Evolutionary conservation across 1,284 basidiomycete genomes (phyloP).

Genomic region (Malassezia sp.): DNA sequence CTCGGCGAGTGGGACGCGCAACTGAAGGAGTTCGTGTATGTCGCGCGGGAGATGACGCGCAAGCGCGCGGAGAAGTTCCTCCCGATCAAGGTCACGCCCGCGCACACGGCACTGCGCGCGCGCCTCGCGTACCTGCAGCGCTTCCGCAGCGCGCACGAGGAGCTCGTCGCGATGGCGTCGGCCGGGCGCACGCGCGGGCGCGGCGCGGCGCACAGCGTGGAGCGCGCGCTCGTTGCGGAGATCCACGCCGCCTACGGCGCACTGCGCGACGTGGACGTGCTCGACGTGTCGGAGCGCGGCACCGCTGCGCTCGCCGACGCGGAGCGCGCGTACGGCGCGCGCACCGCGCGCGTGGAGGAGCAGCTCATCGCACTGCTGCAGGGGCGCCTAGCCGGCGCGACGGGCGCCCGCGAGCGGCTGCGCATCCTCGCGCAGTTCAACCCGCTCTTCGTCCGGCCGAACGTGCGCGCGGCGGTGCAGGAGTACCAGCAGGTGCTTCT

Average conservation of each 20-base stretch:
- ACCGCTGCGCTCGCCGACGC: conserved; percentile 97
- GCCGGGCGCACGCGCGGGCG: conserved; percentile 83
- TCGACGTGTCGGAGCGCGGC: conserved; percentile 73
- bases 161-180: conserved; percentile 90
- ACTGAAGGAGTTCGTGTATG: conserved; percentile 95
- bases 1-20: conserved; percentile 93
- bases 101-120: conserved; percentile 82
- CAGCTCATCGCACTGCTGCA: conserved; percentile 89
- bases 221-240: conserved; percentile 59
- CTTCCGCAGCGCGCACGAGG: conserved; percentile 90
- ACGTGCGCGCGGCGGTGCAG: conserved; percentile 74
- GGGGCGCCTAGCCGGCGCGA: conserved; percentile 83
- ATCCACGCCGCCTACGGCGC: conserved; percentile 81
- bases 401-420: conserved; percentile 98
- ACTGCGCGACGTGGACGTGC: conserved; percentile 86
- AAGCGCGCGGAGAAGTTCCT: conserved; percentile 89
- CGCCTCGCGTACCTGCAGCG: conserved; percentile 73
- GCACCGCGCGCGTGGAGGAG: conserved; percentile 92
- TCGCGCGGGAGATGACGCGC: conserved; percentile 84
- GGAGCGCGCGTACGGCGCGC: conserved; percentile 93
- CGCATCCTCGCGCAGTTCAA: conserved; percentile 98
- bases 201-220: conserved; percentile 13
- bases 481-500: conserved; percentile 78
- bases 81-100: conserved; percentile 85
- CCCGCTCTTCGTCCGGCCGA: conserved; percentile 90